Evolutionary conservation across 495 filamentous ascomycete species (phyloP).

Genomic region (Pyrenula massariospora): DNA sequence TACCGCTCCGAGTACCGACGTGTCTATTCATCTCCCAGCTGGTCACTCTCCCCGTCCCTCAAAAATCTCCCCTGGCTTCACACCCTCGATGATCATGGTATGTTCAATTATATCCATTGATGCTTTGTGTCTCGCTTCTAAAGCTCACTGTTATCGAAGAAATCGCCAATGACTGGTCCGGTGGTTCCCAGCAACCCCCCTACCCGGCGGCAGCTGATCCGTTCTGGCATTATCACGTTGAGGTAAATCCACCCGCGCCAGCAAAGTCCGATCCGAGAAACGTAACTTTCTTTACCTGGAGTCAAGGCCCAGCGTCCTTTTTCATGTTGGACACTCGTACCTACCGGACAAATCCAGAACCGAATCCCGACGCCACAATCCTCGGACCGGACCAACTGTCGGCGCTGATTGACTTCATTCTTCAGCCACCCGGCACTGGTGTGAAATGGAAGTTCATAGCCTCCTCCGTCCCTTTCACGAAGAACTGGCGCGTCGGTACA

Average conservation of each 20-base stretch:
- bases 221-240: conserved; percentile 73
- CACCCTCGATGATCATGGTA: conserved; percentile 88
- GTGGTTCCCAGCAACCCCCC: conserved; percentile 56
- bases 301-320: conserved; percentile 80
- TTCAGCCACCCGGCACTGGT: conserved; percentile 51
- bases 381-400: conserved; percentile 68
- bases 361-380: conserved; percentile 62
- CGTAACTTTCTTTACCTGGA: conserved; percentile 76
- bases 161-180: conserved; percentile 82
- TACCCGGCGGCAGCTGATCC: conserved; percentile 72
- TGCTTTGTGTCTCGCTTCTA: no score
- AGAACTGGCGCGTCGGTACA: conserved; percentile 81
- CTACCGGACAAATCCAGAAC: conserved; percentile 57
- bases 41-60: conserved; percentile 29
- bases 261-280: conserved; percentile 26
- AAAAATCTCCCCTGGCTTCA: conserved; percentile 87
- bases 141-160: no score
- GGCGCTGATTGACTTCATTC: conserved; percentile 69
- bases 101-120: no score
- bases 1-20: conserved; percentile 89
- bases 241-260: conserved; percentile 64
- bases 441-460: conserved; percentile 90
- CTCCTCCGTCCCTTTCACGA: conserved; percentile 84
- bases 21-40: conserved; percentile 86
- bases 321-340: conserved; percentile 89